phyloP scores from a whole-genome alignment of 1,284 basidiomycete genomes.

The Rhodofomes roseus region DNA sequence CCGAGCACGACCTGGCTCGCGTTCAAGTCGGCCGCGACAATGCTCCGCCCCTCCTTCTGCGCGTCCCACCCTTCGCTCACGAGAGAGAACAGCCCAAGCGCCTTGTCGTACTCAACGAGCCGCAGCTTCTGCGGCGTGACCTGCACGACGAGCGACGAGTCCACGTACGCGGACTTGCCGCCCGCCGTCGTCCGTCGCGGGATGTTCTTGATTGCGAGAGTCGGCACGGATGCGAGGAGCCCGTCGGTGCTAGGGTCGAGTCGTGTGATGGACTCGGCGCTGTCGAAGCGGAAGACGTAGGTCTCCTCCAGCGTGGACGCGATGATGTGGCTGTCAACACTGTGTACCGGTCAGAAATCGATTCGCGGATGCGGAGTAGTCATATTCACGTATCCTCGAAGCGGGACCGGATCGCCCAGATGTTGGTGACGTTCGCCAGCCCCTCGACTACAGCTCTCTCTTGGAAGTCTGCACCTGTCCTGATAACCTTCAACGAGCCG shows the following conservation, averaged over 20 bases:
- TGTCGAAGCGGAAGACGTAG: conserved; percentile 48
- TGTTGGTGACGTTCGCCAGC: conserved; percentile 49
- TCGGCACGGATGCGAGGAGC: conserved; percentile 48
- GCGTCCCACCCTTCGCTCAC: conserved; percentile 33
- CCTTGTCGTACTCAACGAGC: conserved; percentile 50
- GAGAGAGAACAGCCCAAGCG: conserved; percentile 29
- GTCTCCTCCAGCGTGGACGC: conserved; percentile 54
- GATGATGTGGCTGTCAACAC: conserved; percentile 53
- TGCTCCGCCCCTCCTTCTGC: conserved; percentile 37
- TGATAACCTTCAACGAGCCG: conserved; percentile 79
- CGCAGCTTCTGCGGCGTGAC: conserved; percentile 58
- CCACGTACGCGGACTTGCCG: conserved; percentile 37
- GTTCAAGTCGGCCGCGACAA: conserved; percentile 69
- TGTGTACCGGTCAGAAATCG: conserved; percentile 14
- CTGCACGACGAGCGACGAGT: conserved; percentile 63
- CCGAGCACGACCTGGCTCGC: conserved; percentile 66
- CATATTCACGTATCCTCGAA: conserved; percentile 48
- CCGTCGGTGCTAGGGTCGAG: conserved; percentile 36
- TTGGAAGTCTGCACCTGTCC: conserved; percentile 84
- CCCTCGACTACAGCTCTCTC: conserved; percentile 63
- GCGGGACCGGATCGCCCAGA: conserved; percentile 64
- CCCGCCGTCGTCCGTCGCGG: conserved; percentile 30
- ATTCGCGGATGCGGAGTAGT: background rate
- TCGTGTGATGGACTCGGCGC: conserved; percentile 34
- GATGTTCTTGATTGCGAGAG: conserved; percentile 65